Conservation (phyloP, 2,329 filamentous ascomycete genomes). For the Epichloe coenophiala region DNA sequence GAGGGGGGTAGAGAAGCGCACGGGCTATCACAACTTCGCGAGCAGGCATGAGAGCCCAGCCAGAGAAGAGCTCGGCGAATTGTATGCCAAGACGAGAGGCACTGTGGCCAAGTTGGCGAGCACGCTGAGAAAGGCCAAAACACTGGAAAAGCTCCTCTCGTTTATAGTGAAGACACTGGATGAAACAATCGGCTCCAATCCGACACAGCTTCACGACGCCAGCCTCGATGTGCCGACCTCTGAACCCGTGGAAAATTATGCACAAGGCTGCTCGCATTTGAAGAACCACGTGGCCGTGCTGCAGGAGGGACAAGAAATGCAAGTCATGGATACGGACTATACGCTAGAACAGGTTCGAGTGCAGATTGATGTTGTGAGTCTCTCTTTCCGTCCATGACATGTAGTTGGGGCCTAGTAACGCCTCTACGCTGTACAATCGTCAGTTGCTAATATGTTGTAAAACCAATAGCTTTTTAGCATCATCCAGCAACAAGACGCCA, state of each 20-base stretch:
- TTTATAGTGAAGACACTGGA: slow-evolving; percentile 14
- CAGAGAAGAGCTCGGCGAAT: slow-evolving; percentile 15
- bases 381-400: slow-evolving; percentile 5
- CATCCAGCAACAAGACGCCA: too few relatives aligned
- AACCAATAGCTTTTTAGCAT: too few relatives aligned
- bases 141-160: slow-evolving; percentile 19
- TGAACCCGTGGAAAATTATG: not conserved
- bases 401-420: too few relatives aligned
- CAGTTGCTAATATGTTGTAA: too few relatives aligned
- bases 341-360: slow-evolving; percentile 11
- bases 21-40: slow-evolving; percentile 22
- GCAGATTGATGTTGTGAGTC: slow-evolving; percentile 25
- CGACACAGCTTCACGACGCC: not conserved
- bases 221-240: not conserved
- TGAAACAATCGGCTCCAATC: not conserved
- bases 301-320: slow-evolving; percentile 20
- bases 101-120: slow-evolving; percentile 24
- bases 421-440: too few relatives aligned
- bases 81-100: slow-evolving; percentile 22
- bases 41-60: slow-evolving; percentile 15
- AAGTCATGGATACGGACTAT: slow-evolving; percentile 19
- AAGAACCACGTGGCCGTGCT: slow-evolving; percentile 16
- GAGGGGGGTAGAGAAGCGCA: slow-evolving; percentile 21
- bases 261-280: slow-evolving; percentile 11
- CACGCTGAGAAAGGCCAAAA: slow-evolving; percentile 21